These are phyloP conservation scores for Stellera chamaejasme DNA, from an alignment of 345 rosid genomes.

Conservation along the genomic window DNA sequence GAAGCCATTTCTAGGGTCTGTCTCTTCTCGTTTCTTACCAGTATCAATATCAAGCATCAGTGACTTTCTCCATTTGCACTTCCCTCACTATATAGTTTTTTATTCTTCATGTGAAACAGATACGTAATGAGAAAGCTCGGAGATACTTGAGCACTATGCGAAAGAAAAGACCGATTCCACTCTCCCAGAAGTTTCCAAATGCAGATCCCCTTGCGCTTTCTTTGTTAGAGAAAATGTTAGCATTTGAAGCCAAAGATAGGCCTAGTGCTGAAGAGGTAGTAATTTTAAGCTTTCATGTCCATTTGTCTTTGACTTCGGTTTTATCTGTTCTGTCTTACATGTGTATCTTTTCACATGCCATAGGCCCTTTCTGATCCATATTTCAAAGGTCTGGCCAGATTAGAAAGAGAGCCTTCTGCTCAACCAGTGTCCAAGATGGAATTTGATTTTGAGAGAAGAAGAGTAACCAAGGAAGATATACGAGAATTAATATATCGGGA, in stretches of 20 bases:
- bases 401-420: constrained; percentile 86
- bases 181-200: constrained; percentile 74
- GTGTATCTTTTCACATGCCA: constrained; percentile 9
- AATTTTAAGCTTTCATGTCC: too few relatives aligned
- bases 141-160: constrained; percentile 86
- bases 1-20: constrained; percentile 85
- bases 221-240: constrained; percentile 72
- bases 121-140: constrained; percentile 87
- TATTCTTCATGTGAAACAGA: constrained; percentile 24
- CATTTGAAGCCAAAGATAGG: constrained; percentile 82
- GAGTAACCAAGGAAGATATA: constrained; percentile 87
- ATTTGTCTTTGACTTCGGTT: background rate
- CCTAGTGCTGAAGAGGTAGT: constrained; percentile 89
- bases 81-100: background rate
- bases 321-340: constrained; percentile 11
- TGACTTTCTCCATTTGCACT: background rate
- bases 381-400: constrained; percentile 74
- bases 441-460: constrained; percentile 82
- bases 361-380: constrained; percentile 90
- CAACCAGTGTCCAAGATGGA: constrained; percentile 89
- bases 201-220: constrained; percentile 87
- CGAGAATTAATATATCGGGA: constrained; percentile 80
- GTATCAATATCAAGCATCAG: background rate
- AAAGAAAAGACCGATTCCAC: constrained; percentile 65
- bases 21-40: constrained; percentile 8